These are phyloP conservation scores for Cytospora piceicola DNA, from an alignment of 2,329 filamentous ascomycete species.

Conservation along the genomic window DNA sequence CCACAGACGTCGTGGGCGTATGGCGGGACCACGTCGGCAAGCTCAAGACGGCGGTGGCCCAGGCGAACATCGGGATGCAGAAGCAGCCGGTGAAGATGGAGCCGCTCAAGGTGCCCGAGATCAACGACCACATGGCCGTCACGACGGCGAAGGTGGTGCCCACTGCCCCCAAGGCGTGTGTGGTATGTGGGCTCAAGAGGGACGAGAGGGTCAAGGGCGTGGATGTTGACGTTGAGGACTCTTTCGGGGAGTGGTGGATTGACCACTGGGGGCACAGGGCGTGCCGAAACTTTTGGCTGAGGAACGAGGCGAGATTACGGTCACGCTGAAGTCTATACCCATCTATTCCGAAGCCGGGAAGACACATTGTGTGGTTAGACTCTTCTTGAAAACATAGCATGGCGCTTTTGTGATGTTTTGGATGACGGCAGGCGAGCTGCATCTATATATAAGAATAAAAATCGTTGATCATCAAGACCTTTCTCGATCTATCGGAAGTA, in stretches of 20 bases:
- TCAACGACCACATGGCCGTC: conserved; percentile 70
- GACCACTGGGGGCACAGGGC: conserved; percentile 83
- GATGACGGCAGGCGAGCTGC: background rate
- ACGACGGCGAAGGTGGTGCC: conserved; percentile 73
- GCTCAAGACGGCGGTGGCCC: conserved; percentile 72
- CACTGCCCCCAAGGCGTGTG: conserved; percentile 74
- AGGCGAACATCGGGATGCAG: conserved; percentile 56
- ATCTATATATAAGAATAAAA: background rate
- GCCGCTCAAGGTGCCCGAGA: conserved; percentile 66
- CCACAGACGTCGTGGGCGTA: conserved; percentile 71
- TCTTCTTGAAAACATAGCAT: conserved; percentile 11
- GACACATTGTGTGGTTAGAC: background rate
- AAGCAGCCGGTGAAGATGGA: conserved; percentile 34
- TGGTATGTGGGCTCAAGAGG: conserved; percentile 84
- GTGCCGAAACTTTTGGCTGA: conserved; percentile 84
- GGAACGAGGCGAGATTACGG: conserved; percentile 71
- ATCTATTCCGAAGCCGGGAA: background rate
- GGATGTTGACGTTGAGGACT: conserved; percentile 80
- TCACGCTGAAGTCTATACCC: conserved; percentile 58
- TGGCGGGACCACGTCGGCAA: conserved; percentile 80
- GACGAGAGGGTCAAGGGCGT: conserved; percentile 81
- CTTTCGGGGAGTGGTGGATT: conserved; percentile 96
- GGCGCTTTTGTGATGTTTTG: conserved; percentile 19
- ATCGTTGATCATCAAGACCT: background rate
- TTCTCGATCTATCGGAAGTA: background rate